Conservation (phyloP, 495 filamentous ascomycete genomes). For the Tirmania nivea region DNA sequence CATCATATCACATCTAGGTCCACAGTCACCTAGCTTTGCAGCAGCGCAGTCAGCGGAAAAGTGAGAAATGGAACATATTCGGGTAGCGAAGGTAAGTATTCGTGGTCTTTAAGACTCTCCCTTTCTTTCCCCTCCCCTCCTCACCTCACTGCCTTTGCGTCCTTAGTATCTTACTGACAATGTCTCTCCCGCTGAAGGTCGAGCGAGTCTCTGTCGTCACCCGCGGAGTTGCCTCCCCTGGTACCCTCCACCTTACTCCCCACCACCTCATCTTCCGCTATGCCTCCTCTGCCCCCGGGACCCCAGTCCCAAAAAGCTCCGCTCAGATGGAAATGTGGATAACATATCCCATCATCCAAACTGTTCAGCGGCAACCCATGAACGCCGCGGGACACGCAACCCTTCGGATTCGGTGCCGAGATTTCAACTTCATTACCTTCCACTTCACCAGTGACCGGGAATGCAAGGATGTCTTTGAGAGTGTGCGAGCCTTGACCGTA, state of each 20-base stretch:
- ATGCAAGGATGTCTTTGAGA: constrained; percentile 73
- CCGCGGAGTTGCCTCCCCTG: constrained; percentile 36
- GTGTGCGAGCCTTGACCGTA: constrained; percentile 56
- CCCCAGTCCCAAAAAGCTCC: not conserved
- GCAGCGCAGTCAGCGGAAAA: not conserved
- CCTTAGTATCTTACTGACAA: too few species aligned
- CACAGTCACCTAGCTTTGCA: too few species aligned
- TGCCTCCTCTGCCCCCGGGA: not conserved
- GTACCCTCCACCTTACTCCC: constrained; percentile 40
- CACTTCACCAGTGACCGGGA: constrained; percentile 56
- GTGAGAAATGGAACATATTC: not conserved
- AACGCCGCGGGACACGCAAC: constrained; percentile 52
- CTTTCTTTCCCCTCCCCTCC: too few species aligned
- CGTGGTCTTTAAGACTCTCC: too few species aligned
- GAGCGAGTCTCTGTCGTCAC: constrained; percentile 43
- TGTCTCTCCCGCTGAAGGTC: constrained; percentile 22
- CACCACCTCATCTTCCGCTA: constrained; percentile 45
- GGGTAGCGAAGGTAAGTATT: not conserved
- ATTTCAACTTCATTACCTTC: constrained; percentile 83
- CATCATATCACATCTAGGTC: too few species aligned
- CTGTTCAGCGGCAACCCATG: constrained; percentile 46
- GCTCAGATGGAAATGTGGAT: constrained; percentile 66
- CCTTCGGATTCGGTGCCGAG: constrained; percentile 70
- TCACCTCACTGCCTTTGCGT: too few species aligned
- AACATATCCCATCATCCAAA: constrained; percentile 73